Conservation (phyloP, 805 yeast genomes). For the Ogataea thermomethanolica region DNA sequence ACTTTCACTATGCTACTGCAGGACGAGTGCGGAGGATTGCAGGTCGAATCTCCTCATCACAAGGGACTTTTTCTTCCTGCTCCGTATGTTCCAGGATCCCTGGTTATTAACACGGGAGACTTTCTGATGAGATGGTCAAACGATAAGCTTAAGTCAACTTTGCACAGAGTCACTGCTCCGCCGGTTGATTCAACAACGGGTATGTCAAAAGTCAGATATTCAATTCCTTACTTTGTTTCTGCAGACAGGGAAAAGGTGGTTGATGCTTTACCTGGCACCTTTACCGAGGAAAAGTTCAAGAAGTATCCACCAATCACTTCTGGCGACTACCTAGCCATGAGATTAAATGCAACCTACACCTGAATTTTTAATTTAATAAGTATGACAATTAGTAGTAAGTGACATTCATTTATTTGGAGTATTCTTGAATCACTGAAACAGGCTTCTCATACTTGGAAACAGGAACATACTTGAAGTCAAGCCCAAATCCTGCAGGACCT, state of each 20-base stretch:
- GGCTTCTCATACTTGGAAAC: slow-evolving; percentile 37
- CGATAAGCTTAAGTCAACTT: slow-evolving; percentile 35
- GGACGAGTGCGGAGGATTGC: slow-evolving; percentile 37
- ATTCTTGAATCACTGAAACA: slow-evolving; percentile 39
- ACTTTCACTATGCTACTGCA: slow-evolving; percentile 35
- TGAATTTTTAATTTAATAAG: not conserved
- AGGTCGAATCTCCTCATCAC: slow-evolving; percentile 32
- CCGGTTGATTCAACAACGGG: slow-evolving; percentile 17
- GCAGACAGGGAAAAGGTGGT: slow-evolving; percentile 19
- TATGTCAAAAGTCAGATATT: slow-evolving; percentile 24
- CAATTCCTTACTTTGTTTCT: slow-evolving; percentile 30
- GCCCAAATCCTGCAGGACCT: slow-evolving; percentile 38
- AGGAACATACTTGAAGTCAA: slow-evolving; percentile 36
- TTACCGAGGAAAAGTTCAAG: slow-evolving; percentile 12
- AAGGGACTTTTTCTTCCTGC: slow-evolving; percentile 31
- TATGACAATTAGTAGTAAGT: not conserved
- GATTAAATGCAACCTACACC: slow-evolving; percentile 22
- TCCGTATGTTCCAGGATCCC: slow-evolving; percentile 31
- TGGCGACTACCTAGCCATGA: slow-evolving; percentile 22
- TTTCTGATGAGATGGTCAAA: slow-evolving; percentile 38
- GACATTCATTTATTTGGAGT: slow-evolving; percentile 8
- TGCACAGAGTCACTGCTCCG: slow-evolving; percentile 38
- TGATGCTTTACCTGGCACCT: slow-evolving; percentile 24
- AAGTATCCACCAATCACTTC: slow-evolving; percentile 23
- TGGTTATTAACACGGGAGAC: slow-evolving; percentile 40